Base-by-base conservation (phyloP, 768 basidiomycete genomes). In the Saitozyma sp. region DNA sequence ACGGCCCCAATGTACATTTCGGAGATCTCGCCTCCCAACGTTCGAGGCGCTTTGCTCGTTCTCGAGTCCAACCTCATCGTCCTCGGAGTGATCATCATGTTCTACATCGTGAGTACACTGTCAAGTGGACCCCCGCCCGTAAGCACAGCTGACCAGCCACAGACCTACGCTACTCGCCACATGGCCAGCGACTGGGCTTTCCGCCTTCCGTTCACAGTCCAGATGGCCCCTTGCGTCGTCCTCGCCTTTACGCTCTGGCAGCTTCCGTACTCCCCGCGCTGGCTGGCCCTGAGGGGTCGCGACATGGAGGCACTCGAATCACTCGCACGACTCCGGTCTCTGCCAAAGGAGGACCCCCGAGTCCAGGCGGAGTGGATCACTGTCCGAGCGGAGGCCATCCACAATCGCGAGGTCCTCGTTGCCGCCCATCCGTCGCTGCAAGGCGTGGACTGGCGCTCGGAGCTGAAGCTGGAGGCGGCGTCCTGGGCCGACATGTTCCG, bases 351-450 rank as follows among this genome's bases (percentile, higher is more conserved):
- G 14, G 66, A 67, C 48, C 55, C 43, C 9, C 58, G 62, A 14
- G 62, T 67, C 2, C 63, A 64, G 54, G 66, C 66, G 16, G 66
- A 67, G 55, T 67, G 66, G 66, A 56, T 67, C 14, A n/a, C 17
- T 4, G 58, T 67, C 38, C 48, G 62, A 8, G 52, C 59, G 16
- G 66, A 67, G 37, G 66, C 54, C 38, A 49, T 54, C 29, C 29
- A 29, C 29, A 29, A 29, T 29, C 29, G 29, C 29, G 29, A 29
- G 5, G 29, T 29, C 29, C 29, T 29, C 29, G 29, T 29, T 29
- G 29, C 29, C 29, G 29, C 29, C 29, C 29, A 29, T 5, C 29
- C 29, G 29, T 29, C 29, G 29, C 29, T 53, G 13, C 14, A 53
- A 53, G 49, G 19, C 58, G 48, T 17, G n/a, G 51, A 17, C 29